These are phyloP conservation scores for Trypanosoma cruzi DNA, from an alignment of 208 protist species.

Conservation along the genomic window DNA sequence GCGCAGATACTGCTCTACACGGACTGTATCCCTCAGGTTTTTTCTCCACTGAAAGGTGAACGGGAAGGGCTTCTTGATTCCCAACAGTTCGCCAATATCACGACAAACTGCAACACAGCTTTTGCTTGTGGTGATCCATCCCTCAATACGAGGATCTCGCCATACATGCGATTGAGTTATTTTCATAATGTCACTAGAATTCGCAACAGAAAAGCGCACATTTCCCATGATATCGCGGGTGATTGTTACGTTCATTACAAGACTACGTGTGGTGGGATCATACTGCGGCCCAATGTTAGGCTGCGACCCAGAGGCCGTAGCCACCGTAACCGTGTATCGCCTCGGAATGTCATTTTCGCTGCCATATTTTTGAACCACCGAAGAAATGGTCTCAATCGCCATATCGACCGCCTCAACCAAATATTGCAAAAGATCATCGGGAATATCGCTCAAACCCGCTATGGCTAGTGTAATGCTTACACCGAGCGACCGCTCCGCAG, in stretches of 20 bases:
- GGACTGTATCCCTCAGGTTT: conserved; percentile 45
- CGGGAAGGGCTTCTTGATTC: conserved; percentile 31
- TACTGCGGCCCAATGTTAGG: conserved; percentile 46
- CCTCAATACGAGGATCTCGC: conserved; percentile 84
- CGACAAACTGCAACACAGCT: conserved; percentile 46
- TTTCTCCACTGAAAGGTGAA: conserved; percentile 81
- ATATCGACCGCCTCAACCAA: conserved; percentile 79
- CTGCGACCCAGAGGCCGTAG: conserved; percentile 28
- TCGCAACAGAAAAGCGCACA: conserved; percentile 61
- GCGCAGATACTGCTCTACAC: conserved; percentile 72
- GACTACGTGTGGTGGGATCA: conserved; percentile 60
- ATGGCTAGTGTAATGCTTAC: conserved; percentile 71
- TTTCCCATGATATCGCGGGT: conserved; percentile 42
- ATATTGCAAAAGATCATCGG: conserved; percentile 76
- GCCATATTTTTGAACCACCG: conserved; percentile 46
- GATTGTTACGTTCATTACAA: conserved; percentile 62
- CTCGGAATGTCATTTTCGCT: conserved; percentile 45
- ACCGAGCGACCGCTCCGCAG: conserved; percentile 45
- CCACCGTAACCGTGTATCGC: conserved; percentile 64
- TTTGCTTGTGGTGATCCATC: conserved; percentile 67
- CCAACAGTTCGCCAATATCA: conserved; percentile 53
- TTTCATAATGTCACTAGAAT: conserved; percentile 54
- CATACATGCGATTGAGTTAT: conserved; percentile 81
- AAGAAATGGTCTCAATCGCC: conserved; percentile 55
- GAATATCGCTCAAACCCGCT: conserved; percentile 49